A percentile compares a stretch with the other conserved stretches of the same genome.
Conservation (phyloP, 208 protist genomes). For the Leishmania tropica region DNA sequence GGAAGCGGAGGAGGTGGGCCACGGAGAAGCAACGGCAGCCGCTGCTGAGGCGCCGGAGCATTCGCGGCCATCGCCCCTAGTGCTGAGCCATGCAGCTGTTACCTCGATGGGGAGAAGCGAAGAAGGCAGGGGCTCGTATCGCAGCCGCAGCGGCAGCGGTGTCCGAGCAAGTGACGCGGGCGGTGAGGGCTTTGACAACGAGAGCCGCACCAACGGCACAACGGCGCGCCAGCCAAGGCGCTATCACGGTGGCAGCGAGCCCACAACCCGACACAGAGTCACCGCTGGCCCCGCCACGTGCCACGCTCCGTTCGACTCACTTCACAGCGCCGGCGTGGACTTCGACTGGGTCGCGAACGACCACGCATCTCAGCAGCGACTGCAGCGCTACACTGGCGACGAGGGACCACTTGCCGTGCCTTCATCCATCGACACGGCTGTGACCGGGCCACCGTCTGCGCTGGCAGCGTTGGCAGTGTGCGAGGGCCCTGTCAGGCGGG, state of each 20-base stretch:
- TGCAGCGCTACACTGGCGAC: not conserved
- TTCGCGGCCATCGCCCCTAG: not conserved
- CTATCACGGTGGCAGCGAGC: not conserved
- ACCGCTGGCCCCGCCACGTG: not conserved
- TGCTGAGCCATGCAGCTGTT: not conserved
- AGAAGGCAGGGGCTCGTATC: not conserved
- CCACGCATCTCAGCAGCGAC: slow-evolving; percentile 1
- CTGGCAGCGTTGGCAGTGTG: not conserved
- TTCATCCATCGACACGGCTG: not conserved
- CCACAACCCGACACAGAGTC: not conserved
- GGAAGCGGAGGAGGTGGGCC: too few species aligned
- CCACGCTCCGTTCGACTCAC: not conserved
- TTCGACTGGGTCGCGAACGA: slow-evolving; percentile 24
- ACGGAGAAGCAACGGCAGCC: not conserved
- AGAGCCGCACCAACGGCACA: not conserved
- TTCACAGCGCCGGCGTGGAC: slow-evolving; percentile 1
- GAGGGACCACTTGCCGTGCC: not conserved
- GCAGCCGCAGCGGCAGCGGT: not conserved
- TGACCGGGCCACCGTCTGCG: not conserved
- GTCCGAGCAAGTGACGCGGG: not conserved
- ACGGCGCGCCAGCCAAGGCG: not conserved
- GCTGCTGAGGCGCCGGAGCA: not conserved
- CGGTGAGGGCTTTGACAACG: not conserved
- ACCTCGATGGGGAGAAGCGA: not conserved
- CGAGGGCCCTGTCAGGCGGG: not conserved